Evolutionary conservation across 2,329 filamentous ascomycete genomes (phyloP).

Genomic region (Blastomyces gilchristii): DNA sequence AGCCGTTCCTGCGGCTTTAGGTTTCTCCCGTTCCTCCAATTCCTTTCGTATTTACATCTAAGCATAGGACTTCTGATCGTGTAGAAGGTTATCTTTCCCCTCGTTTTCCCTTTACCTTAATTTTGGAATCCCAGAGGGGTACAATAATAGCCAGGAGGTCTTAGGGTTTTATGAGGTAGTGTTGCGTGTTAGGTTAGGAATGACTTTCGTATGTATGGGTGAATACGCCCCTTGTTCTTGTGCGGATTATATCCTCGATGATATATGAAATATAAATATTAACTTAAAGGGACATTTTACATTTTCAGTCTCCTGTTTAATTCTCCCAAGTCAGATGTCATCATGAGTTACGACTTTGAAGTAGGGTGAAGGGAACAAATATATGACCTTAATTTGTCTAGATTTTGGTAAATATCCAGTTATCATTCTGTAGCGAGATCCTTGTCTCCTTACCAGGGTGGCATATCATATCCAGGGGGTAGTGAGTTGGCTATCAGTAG

Average conservation of each 20-base stretch:
- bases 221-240: background rate
- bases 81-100: background rate
- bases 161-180: background rate
- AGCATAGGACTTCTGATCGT: background rate
- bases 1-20: background rate
- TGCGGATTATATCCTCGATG: background rate
- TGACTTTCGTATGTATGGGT: background rate
- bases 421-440: no score
- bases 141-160: background rate
- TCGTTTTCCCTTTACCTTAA: background rate
- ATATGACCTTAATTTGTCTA: no score
- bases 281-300: background rate
- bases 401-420: no score
- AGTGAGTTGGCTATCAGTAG: background rate
- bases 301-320: background rate
- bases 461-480: background rate
- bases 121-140: background rate
- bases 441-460: no score
- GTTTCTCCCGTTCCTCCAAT: background rate
- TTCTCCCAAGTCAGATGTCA: background rate
- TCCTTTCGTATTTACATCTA: background rate
- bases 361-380: background rate
- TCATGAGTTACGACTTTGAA: background rate
- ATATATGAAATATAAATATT: background rate
- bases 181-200: background rate